phyloP scores from a whole-genome alignment of 805 yeast genomes.

The Candida nanaspora region DNA sequence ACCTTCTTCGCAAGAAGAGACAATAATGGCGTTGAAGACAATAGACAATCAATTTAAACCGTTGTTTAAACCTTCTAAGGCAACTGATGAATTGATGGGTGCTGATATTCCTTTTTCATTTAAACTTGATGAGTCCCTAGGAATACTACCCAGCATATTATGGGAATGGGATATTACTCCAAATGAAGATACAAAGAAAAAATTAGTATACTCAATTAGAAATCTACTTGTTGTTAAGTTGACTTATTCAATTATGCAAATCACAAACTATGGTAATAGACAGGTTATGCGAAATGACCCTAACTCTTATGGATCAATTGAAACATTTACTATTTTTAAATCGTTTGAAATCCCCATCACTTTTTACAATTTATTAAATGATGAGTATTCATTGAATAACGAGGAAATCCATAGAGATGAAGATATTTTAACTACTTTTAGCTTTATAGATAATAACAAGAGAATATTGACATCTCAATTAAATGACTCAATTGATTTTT shows the following conservation, averaged over 20 bases:
- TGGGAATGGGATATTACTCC: background rate
- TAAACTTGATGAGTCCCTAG: background rate
- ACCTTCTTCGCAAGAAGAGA: background rate
- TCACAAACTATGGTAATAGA: too few relatives aligned
- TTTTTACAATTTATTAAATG: background rate
- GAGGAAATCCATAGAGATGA: background rate
- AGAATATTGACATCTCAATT: background rate
- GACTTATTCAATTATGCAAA: background rate
- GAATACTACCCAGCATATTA: background rate
- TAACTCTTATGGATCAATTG: background rate
- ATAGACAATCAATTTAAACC: background rate
- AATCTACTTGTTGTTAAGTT: background rate
- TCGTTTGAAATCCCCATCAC: background rate
- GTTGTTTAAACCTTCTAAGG: background rate
- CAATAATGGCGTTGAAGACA: background rate
- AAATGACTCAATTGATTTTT: background rate
- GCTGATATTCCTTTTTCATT: conserved; percentile 1
- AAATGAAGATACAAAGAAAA: background rate
- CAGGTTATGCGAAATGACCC: background rate
- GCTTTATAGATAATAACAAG: background rate
- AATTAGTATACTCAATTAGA: background rate
- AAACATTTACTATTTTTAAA: background rate
- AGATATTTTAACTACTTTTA: background rate
- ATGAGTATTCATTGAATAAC: too few relatives aligned
- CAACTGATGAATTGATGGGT: background rate